Percentiles rank a stretch among this genome's conserved stretches.
phyloP scores from a whole-genome alignment of 768 basidiomycete species.

The Albatrellus ellisii region DNA sequence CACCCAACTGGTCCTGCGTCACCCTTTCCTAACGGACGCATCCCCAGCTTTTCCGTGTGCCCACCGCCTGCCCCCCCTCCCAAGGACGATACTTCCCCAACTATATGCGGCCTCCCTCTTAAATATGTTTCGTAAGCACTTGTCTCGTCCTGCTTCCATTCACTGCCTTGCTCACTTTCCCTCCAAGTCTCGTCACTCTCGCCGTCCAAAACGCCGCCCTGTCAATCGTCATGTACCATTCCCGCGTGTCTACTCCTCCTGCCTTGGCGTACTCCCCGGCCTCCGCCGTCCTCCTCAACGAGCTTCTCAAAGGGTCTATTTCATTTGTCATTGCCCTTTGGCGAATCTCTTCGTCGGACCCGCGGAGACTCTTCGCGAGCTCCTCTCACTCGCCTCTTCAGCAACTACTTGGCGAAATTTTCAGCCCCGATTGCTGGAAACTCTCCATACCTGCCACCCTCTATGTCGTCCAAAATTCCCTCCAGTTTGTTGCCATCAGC shows the following conservation, averaged over 20 bases:
- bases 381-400: slow-evolving; percentile 29
- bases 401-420: slow-evolving; percentile 57
- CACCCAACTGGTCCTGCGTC: slow-evolving; percentile 3
- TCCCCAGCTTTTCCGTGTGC: slow-evolving; percentile 8
- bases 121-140: slow-evolving; percentile 80
- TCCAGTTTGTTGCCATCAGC: slow-evolving; percentile 92
- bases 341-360: slow-evolving; percentile 25
- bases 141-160: slow-evolving; percentile 9
- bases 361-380: slow-evolving; percentile 26
- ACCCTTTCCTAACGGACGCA: slow-evolving; percentile 6
- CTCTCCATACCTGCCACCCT: slow-evolving; percentile 92
- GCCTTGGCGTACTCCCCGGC: slow-evolving; percentile 84
- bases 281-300: slow-evolving; percentile 87
- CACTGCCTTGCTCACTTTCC: slow-evolving; percentile 2
- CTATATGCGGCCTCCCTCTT: slow-evolving; percentile 56
- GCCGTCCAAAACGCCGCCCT: slow-evolving; percentile 92
- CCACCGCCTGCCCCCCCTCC: background rate
- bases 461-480: slow-evolving; percentile 91
- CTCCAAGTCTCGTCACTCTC: slow-evolving; percentile 58
- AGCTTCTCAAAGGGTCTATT: slow-evolving; percentile 87
- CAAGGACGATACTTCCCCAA: slow-evolving; percentile 25
- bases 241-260: slow-evolving; percentile 75
- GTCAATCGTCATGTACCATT: slow-evolving; percentile 98
- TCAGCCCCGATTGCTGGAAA: slow-evolving; percentile 93
- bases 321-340: slow-evolving; percentile 68